Evolutionary conservation across 306 rosid genomes (phyloP).

Genomic region (Citrullus amarus): DNA sequence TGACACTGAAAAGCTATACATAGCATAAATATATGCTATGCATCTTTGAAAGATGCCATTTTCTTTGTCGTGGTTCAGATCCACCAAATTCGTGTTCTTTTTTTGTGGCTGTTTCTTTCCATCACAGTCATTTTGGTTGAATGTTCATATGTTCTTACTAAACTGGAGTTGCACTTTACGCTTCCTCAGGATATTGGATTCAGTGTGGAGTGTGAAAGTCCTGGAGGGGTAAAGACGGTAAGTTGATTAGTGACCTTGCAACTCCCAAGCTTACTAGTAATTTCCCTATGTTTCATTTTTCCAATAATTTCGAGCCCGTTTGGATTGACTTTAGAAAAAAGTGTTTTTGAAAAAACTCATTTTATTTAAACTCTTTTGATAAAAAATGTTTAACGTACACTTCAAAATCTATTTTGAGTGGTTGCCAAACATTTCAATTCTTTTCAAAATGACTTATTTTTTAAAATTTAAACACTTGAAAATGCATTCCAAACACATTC

Average conservation of each 20-base stretch:
- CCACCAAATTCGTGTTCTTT: background rate
- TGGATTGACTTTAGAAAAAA: too few species aligned
- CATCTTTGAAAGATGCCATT: background rate
- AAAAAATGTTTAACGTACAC: too few species aligned
- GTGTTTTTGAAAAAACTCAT: too few species aligned
- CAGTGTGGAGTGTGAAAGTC: slow-evolving; percentile 63
- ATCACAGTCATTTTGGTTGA: background rate
- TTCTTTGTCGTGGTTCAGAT: background rate
- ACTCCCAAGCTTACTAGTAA: background rate
- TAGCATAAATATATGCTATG: background rate
- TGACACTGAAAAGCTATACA: background rate
- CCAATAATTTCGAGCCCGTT: too few species aligned
- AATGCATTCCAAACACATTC: too few species aligned
- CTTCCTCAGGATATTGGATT: slow-evolving; percentile 80
- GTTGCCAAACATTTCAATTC: too few species aligned
- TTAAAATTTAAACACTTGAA: too few species aligned
- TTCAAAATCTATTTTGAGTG: too few species aligned
- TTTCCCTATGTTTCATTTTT: too few species aligned
- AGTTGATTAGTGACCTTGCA: slow-evolving; percentile 15
- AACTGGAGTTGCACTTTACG: background rate
- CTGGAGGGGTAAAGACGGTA: slow-evolving; percentile 71
- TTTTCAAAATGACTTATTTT: too few species aligned
- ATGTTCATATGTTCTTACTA: background rate
- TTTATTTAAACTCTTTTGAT: too few species aligned
- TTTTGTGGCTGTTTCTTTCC: background rate